Percentiles rank a stretch among this genome's conserved stretches.
phyloP scores from a whole-genome alignment of 768 basidiomycete species.

The Trametes cinnabarina region DNA sequence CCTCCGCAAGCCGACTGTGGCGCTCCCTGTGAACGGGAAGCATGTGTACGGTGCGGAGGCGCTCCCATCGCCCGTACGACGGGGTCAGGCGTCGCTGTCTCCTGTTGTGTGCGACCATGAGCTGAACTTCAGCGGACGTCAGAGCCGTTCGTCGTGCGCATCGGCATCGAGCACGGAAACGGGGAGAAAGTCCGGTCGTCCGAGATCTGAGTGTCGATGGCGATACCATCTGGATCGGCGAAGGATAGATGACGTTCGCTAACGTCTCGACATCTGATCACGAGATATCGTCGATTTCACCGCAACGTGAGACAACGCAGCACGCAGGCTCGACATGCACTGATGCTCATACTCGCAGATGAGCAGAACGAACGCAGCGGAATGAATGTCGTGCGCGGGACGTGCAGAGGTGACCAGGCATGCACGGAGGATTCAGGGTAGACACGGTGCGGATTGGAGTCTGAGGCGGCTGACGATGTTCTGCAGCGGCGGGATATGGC shows the following conservation, averaged over 20 bases:
- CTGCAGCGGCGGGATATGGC: too few species aligned
- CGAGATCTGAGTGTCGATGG: constrained; percentile 10
- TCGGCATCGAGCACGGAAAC: not conserved
- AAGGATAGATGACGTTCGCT: constrained; percentile 3
- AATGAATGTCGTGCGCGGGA: not conserved
- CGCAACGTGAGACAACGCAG: not conserved
- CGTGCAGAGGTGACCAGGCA: not conserved
- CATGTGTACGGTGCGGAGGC: too few species aligned
- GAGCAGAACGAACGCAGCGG: not conserved
- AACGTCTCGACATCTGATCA: constrained; percentile 12
- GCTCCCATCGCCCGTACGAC: too few species aligned
- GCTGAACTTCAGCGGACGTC: not conserved
- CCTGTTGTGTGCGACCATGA: not conserved
- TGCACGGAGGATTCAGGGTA: not conserved
- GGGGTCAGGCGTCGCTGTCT: too few species aligned
- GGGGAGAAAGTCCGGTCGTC: not conserved
- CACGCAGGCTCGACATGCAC: not conserved
- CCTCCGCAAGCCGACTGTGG: not conserved
- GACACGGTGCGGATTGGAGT: not conserved
- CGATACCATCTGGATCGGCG: constrained; percentile 12
- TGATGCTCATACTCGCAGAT: not conserved
- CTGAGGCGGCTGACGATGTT: too few species aligned
- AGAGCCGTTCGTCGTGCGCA: not conserved
- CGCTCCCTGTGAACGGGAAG: not conserved
- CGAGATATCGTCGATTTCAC: not conserved